Base-by-base conservation (phyloP, 2,329 filamentous ascomycete species). In the Cytospora paraplurivora region DNA sequence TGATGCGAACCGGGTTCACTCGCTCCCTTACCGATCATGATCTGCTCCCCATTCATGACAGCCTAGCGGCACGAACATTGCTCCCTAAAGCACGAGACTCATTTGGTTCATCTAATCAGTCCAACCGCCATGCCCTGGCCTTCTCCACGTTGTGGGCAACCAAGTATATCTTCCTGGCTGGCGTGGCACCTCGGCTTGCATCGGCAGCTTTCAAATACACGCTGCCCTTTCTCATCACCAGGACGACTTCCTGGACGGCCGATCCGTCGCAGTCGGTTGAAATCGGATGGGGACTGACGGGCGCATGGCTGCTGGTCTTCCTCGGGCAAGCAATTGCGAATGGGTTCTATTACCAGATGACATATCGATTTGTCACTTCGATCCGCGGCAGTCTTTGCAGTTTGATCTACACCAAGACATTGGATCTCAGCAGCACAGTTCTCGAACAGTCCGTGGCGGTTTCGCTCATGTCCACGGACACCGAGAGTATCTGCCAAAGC, bases 381-480 rank as follows among this genome's bases (percentile, higher is more conserved):
- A 49, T 69, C n/a, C 67, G 71, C 11, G 71, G 72, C 21, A 67
- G 66, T 35, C 60, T 72, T 13, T 68, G 71, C 50, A 59, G 67
- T 13, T 62, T 70, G 15, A 69, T 73, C 8, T 73, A 72, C 59
- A 64, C 61, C 17, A 71, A 72, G 41, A 73, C 71, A 1, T 64
- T 72, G n/a, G 65, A 69, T 44, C 53, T 72, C 53, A 69, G 65
- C 37, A 69, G 70, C 19, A 70, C 67, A 1, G 66, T 64, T 27
- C 56, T 71, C 2, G 66, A 71, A 52, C 70, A 72, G 49, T 68
- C 67, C 15, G 69, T 67, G 32, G 70, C 71, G 11, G 65, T 73
- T 3, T 71, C 72, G 19, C 62, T 73, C 37, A 73, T 73, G 72
- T 67, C 69, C 52, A 70, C 66, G 44, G 69, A 71, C 13, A 63